Conservation (phyloP, 371 early-diverging fungal species). For the Synchytrium microbalum region DNA sequence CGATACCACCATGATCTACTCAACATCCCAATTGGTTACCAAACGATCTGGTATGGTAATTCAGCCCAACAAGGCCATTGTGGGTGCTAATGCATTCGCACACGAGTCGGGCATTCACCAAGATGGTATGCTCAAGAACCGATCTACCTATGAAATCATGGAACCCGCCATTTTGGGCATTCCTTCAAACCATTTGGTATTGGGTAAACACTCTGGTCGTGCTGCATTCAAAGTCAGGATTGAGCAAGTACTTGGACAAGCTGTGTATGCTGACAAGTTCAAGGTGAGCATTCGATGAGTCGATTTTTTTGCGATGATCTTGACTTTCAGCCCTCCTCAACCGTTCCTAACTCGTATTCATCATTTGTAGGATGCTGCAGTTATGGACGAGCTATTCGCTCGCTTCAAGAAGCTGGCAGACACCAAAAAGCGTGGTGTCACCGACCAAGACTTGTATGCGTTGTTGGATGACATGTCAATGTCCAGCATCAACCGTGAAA, state of each 20-base stretch:
- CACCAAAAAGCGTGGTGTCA: conserved; percentile 73
- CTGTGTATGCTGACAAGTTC: not conserved
- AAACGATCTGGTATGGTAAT: conserved; percentile 85
- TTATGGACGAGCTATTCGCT: conserved; percentile 71
- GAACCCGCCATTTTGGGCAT: conserved; percentile 79
- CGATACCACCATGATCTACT: conserved; percentile 78
- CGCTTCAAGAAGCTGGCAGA: conserved; percentile 88
- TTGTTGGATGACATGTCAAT: conserved; percentile 59
- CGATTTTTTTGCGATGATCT: too few species aligned
- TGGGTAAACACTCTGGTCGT: conserved; percentile 94
- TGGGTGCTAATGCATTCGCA: conserved; percentile 93
- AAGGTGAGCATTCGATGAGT: not conserved
- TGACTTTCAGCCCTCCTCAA: too few species aligned
- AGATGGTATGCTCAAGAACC: conserved; percentile 93
- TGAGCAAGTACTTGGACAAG: conserved; percentile 46
- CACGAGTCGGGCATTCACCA: conserved; percentile 97
- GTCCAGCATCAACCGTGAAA: conserved; percentile 28
- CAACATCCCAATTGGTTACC: conserved; percentile 82
- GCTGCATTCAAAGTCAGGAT: conserved; percentile 82
- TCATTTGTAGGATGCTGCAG: conserved; percentile 25
- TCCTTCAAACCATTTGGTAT: conserved; percentile 71
- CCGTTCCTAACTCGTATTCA: too few species aligned
- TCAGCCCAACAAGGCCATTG: conserved; percentile 96
- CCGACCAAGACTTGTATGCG: conserved; percentile 81
- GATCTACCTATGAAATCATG: conserved; percentile 92